Evolutionary conservation across 129 eudicot genomes (phyloP), one percentile per base, ranked within the genome.

Genomic region (Erigeron canadensis): DNA sequence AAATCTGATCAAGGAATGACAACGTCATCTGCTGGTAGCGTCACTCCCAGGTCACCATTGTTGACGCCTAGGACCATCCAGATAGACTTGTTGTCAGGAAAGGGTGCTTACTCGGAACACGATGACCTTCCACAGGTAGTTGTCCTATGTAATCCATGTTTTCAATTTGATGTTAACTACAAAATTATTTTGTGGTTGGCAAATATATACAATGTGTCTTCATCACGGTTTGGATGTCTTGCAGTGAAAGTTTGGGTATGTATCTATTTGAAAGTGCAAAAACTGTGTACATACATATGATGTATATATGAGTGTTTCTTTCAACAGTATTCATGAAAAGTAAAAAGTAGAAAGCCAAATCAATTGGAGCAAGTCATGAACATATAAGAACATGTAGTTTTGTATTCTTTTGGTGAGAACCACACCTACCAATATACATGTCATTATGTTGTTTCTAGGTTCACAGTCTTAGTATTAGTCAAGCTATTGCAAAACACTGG

Each of bases 1-100:
- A 94, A 85, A 76, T 94, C 96, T 63, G 97, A 94, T 75, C 97
- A 90, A 59, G 98, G 96, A 66, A 87, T 94, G 96, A 85, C 97
- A 18, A 84, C 96, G 13, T 95, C 99, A 50, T 95, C 97, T 63
- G 99, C 91, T 18, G 99, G 96, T 61, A 95, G 97, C 79, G 86
- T 90, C 83, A 95, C 99, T 80, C 99, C 99, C 34, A 84, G 96
- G 84, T 95, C 97, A 7, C 99, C 97, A 5, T 54, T 86, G 81
- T 65, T 86, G 85, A 95, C 99, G 50, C 99, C 97, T 34, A 76
- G 77, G 75, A 86, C 81, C 42, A 84, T 82, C 79, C 92, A 71
- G 69, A 90, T 95, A 60, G 99, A 95, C 65, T 71, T 88, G 82
- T 80, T 95, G 60, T 79, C 95, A 0, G 96, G 96, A 37, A 95